Percentiles rank a stretch among this genome's conserved stretches.
Conservation (phyloP, 192 early-diverging fungal genomes). For the Rhizophagus clarus region DNA sequence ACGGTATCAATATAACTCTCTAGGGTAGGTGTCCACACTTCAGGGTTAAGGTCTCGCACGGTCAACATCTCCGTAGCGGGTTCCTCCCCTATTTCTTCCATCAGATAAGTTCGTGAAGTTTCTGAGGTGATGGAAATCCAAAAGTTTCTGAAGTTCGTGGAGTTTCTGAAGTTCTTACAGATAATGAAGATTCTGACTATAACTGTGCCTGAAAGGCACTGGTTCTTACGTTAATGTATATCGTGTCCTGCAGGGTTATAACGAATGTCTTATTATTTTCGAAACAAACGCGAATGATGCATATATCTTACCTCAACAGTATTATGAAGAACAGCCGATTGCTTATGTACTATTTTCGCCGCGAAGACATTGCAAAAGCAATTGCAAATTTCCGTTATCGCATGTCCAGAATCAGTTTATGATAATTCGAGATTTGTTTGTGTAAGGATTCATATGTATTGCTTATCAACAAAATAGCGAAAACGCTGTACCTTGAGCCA, state of each 20-base stretch:
- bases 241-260: conserved; percentile 13
- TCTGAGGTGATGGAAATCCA: no score
- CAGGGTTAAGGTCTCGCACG: conserved; percentile 24
- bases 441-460: not conserved
- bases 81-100: conserved; percentile 27
- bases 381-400: conserved; percentile 10
- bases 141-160: not conserved
- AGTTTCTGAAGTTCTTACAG: not conserved
- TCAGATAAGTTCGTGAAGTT: no score
- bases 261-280: conserved; percentile 6
- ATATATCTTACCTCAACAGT: conserved; percentile 25
- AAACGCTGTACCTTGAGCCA: conserved; percentile 11
- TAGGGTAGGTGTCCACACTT: conserved; percentile 17
- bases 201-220: conserved; percentile 18
- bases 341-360: conserved; percentile 3
- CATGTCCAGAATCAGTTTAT: not conserved
- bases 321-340: not conserved
- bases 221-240: conserved; percentile 20
- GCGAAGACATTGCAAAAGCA: not conserved
- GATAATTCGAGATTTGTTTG: not conserved
- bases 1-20: conserved; percentile 23
- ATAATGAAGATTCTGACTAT: not conserved
- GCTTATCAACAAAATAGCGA: not conserved
- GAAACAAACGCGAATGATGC: conserved; percentile 21
- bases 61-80: not conserved